These are phyloP conservation scores for Scenedesmus sp. DNA, from an alignment of 163 green algal genomes.

Conservation along the genomic window DNA sequence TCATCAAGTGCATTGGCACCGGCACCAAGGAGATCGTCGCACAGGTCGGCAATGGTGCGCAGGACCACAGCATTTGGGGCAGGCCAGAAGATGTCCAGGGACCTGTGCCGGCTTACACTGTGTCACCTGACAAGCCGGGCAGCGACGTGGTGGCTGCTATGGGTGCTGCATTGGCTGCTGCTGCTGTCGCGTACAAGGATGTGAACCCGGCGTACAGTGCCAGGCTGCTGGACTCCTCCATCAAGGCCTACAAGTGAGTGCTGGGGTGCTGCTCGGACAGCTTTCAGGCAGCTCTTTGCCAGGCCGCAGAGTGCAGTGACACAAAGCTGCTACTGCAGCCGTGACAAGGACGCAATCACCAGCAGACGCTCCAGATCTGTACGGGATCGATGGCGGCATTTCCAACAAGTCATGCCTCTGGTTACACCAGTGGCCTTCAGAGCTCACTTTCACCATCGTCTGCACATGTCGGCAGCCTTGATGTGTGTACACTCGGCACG, in stretches of 20 bases:
- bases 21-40: slow-evolving; percentile 45
- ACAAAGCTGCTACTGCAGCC: too few relatives aligned
- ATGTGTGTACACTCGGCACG: background rate
- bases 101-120: slow-evolving; percentile 38
- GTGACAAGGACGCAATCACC: too few relatives aligned
- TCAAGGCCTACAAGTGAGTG: slow-evolving; percentile 54
- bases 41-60: slow-evolving; percentile 54
- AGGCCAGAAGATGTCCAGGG: slow-evolving; percentile 44
- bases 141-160: slow-evolving; percentile 56
- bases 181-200: slow-evolving; percentile 49
- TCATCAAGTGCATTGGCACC: slow-evolving; percentile 73
- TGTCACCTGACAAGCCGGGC: slow-evolving; percentile 40
- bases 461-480: too few relatives aligned
- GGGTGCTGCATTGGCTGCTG: slow-evolving; percentile 52
- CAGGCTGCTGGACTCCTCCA: slow-evolving; percentile 32
- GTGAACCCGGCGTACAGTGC: slow-evolving; percentile 36
- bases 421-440: too few relatives aligned
- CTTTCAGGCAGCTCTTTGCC: too few relatives aligned
- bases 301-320: too few relatives aligned
- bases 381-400: too few relatives aligned
- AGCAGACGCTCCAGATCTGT: too few relatives aligned
- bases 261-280: background rate
- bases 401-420: too few relatives aligned
- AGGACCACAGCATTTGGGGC: slow-evolving; percentile 51
- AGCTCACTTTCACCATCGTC: too few relatives aligned